Evolutionary conservation across 192 early-diverging fungal species (phyloP).

Genomic region (Mortierella hygrophila): DNA sequence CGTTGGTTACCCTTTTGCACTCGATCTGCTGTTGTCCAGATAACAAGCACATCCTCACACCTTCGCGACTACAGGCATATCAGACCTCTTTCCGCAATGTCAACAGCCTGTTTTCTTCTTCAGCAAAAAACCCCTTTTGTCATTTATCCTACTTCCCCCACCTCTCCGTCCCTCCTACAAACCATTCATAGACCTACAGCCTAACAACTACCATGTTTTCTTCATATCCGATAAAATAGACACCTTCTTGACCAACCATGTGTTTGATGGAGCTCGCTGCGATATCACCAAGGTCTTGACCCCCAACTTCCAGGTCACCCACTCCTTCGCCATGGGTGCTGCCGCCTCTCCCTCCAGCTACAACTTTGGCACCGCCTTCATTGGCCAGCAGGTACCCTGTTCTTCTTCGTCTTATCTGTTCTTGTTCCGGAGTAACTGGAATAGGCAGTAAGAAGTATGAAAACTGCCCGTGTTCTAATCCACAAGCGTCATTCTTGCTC

Average conservation of each 20-base stretch:
- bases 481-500: background rate
- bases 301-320: constrained; percentile 94
- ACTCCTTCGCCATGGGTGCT: constrained; percentile 90
- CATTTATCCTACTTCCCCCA: background rate
- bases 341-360: constrained; percentile 85
- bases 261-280: constrained; percentile 96
- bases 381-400: constrained; percentile 73
- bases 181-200: background rate
- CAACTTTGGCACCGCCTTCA: constrained; percentile 92
- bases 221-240: constrained; percentile 52
- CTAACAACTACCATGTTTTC: background rate
- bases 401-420: background rate
- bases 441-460: background rate
- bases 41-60: background rate
- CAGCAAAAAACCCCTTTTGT: background rate
- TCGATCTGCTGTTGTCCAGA: background rate
- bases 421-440: background rate
- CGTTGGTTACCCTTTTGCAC: background rate
- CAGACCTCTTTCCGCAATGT: background rate
- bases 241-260: constrained; percentile 85
- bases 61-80: background rate
- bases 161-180: background rate
- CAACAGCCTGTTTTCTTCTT: background rate
- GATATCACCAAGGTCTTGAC: constrained; percentile 93
- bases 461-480: background rate